These are phyloP conservation scores for Cladosporium halotolerans DNA, from an alignment of 2,329 filamentous ascomycete species.

Conservation along the genomic window DNA sequence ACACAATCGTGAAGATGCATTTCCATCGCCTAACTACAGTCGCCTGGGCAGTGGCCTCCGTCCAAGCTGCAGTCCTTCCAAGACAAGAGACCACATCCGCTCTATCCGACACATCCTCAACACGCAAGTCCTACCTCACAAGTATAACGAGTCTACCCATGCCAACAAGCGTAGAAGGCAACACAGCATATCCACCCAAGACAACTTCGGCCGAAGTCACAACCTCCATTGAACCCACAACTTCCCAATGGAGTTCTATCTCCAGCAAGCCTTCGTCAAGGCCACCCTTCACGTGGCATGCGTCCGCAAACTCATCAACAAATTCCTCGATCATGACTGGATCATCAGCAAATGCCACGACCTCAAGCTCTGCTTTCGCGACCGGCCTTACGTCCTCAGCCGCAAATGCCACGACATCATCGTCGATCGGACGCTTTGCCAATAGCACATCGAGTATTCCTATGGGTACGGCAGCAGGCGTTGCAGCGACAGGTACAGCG, in stretches of 20 bases:
- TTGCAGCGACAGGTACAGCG: slow-evolving; percentile 3
- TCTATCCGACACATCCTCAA: slow-evolving; percentile 3
- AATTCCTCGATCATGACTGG: not conserved
- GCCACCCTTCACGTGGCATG: not conserved
- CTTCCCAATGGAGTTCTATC: not conserved
- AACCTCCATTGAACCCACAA: not conserved
- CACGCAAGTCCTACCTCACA: slow-evolving; percentile 1
- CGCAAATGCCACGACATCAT: not conserved
- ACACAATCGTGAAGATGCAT: not conserved
- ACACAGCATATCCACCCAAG: slow-evolving; percentile 8
- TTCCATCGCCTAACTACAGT: slow-evolving; percentile 3
- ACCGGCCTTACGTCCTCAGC: not conserved
- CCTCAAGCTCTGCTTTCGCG: slow-evolving; percentile 1
- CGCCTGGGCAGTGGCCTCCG: not conserved
- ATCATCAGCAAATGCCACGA: not conserved
- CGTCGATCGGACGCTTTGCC: not conserved
- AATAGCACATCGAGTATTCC: not conserved
- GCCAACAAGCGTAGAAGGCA: slow-evolving; percentile 6
- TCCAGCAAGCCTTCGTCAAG: not conserved
- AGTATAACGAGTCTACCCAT: slow-evolving; percentile 7
- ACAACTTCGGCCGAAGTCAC: not conserved
- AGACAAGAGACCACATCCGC: slow-evolving; percentile 7
- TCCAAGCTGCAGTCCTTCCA: slow-evolving; percentile 4
- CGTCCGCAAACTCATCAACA: not conserved
- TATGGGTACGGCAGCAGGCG: not conserved